Base-by-base conservation (phyloP, 2,329 filamentous ascomycete species). In the Lithohypha guttulata region DNA sequence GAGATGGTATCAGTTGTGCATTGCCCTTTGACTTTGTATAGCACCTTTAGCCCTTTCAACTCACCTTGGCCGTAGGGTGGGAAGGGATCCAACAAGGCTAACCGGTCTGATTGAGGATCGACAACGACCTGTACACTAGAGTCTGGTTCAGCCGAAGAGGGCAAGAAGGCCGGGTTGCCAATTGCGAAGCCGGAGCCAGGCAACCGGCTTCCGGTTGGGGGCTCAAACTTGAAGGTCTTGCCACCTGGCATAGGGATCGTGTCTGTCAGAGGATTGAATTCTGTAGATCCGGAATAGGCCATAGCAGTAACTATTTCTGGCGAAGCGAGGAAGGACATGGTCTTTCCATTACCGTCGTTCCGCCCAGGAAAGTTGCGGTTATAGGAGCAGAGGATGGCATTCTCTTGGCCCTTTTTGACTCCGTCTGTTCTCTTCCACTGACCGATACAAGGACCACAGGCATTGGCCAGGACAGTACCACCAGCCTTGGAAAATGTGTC, bases 1-100 rank as follows among this genome's bases (percentile, higher is more conserved):
- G 87, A 96, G 63, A 98, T 98, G 53, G 91, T 96, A 64, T 98
- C 91, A 29, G 91, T 98, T 42, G 91, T 98, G 71, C 91, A 98
- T 67, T 98, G 94, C 49, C 91, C 91, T 48, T 87, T 82, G 48
- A 96, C 82, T 67, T 96, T 96, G 70, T 93, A 89, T 11, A 98
- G 79, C 13, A 98, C 86, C 36, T 79, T 79, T 33, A 98, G 75
- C 19, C 75, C 78, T 28, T 71, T 67, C 20, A 96, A 73, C 39
- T 98, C 87, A 2, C 68, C 64, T 30, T 67, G 50, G 9, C 89
- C 87, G 67, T 95, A 98, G 3, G 84, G 69, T 2, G 76, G 70
- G 59, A 98, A 98, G 10, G 91, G 89, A 41, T 95, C 85, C 30
- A 98, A 77, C 30, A 93, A 69, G 18, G 91, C 91, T 46, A 98